These are phyloP conservation scores for Erigeron philadelphicus DNA, from an alignment of 140 eudicot genomes.

Conservation along the genomic window DNA sequence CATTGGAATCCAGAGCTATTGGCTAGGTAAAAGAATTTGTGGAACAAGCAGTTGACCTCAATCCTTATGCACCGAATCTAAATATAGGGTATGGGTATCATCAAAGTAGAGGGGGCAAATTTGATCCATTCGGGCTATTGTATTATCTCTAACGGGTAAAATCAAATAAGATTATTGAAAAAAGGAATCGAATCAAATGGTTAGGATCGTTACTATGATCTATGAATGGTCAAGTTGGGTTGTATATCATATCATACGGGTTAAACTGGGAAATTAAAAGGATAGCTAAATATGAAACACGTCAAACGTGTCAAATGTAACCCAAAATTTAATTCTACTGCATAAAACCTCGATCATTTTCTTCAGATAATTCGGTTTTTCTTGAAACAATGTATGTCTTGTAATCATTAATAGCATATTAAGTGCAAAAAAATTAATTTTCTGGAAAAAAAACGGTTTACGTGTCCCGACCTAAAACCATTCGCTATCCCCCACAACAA, in stretches of 20 bases:
- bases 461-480: too few relatives aligned
- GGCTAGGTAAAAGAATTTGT: constrained; percentile 51
- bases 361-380: background rate
- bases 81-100: background rate
- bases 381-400: background rate
- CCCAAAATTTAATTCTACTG: background rate
- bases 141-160: too few relatives aligned
- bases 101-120: background rate
- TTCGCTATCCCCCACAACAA: too few relatives aligned
- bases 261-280: background rate
- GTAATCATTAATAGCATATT: background rate
- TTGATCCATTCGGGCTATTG: too few relatives aligned
- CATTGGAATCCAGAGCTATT: constrained; percentile 85
- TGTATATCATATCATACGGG: background rate
- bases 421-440: background rate
- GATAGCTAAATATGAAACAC: background rate
- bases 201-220: background rate
- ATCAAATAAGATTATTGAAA: too few relatives aligned
- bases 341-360: background rate
- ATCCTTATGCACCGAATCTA: background rate
- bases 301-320: background rate
- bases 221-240: background rate
- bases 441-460: too few relatives aligned
- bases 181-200: background rate
- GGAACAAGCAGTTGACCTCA: background rate